phyloP scores from a whole-genome alignment of 2,329 filamentous ascomycete species.

The Aspergillus persii region DNA sequence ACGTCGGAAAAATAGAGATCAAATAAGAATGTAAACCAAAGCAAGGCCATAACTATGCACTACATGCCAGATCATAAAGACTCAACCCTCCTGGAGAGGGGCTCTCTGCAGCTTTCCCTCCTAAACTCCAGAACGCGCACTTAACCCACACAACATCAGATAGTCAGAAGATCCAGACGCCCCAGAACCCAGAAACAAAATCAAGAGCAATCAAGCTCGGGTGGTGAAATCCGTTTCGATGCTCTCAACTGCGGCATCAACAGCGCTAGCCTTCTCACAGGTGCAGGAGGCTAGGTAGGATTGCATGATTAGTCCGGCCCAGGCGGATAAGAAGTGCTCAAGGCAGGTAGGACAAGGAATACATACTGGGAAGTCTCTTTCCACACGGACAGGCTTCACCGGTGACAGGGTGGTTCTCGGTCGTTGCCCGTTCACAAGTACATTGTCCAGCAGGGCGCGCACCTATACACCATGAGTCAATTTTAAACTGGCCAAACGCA shows the following conservation, averaged over 20 bases:
- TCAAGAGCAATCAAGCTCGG: slow-evolving; percentile 34
- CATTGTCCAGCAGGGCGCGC: slow-evolving; percentile 76
- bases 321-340: slow-evolving; percentile 13
- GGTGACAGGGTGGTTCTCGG: slow-evolving; percentile 64
- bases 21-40: not conserved
- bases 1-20: not conserved
- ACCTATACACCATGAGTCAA: slow-evolving; percentile 39
- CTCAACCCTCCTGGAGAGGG: not conserved
- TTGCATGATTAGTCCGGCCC: not conserved
- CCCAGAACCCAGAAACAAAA: not conserved
- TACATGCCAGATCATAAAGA: not conserved
- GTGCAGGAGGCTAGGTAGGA: slow-evolving; percentile 64
- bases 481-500: not conserved
- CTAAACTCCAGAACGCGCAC: slow-evolving; percentile 2
- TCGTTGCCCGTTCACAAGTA: slow-evolving; percentile 70
- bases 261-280: slow-evolving; percentile 71
- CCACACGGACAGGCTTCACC: slow-evolving; percentile 75
- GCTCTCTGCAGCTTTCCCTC: not conserved
- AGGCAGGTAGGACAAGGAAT: not conserved
- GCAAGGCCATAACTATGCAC: not conserved
- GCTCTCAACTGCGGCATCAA: slow-evolving; percentile 58
- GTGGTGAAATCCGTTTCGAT: slow-evolving; percentile 85
- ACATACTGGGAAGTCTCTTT: slow-evolving; percentile 66
- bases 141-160: not conserved
- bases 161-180: not conserved